These are phyloP conservation scores for Thinopyrum elongatum DNA, from an alignment of 176 grass and related monocot genomes.

Conservation along the genomic window DNA sequence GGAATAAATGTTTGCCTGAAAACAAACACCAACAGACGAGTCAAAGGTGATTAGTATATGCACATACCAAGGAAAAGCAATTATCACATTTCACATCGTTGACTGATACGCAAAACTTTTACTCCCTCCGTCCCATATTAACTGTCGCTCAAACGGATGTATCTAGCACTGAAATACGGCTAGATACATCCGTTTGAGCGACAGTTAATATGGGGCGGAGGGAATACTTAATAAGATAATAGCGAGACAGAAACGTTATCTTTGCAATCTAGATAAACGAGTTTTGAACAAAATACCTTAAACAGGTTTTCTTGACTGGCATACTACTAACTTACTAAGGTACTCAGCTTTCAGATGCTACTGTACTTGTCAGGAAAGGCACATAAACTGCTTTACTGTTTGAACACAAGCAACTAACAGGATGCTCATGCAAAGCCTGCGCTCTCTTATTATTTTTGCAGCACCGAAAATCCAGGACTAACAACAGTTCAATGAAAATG, in stretches of 20 bases:
- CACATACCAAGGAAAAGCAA: constrained; percentile 8
- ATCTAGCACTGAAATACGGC: too few species aligned
- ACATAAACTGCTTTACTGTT: constrained; percentile 2
- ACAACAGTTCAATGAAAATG: constrained; percentile 8
- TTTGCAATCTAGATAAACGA: not conserved
- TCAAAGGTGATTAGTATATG: constrained; percentile 6
- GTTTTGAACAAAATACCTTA: not conserved
- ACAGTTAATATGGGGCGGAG: too few species aligned
- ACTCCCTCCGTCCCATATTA: too few species aligned
- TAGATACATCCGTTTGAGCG: too few species aligned
- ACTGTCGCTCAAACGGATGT: too few species aligned
- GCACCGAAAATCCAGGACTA: not conserved
- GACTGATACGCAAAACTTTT: not conserved
- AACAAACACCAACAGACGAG: constrained; percentile 24
- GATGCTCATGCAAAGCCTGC: not conserved
- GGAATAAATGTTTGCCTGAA: constrained; percentile 85
- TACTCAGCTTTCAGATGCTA: not conserved
- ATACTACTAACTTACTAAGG: not conserved
- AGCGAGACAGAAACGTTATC: not conserved
- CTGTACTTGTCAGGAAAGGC: not conserved
- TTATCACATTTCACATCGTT: not conserved
- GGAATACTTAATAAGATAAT: not conserved
- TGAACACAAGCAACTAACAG: not conserved
- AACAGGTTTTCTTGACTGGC: not conserved
- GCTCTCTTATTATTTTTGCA: not conserved